Base-by-base conservation (phyloP, 495 filamentous ascomycete species). In the Podospora appendiculata region DNA sequence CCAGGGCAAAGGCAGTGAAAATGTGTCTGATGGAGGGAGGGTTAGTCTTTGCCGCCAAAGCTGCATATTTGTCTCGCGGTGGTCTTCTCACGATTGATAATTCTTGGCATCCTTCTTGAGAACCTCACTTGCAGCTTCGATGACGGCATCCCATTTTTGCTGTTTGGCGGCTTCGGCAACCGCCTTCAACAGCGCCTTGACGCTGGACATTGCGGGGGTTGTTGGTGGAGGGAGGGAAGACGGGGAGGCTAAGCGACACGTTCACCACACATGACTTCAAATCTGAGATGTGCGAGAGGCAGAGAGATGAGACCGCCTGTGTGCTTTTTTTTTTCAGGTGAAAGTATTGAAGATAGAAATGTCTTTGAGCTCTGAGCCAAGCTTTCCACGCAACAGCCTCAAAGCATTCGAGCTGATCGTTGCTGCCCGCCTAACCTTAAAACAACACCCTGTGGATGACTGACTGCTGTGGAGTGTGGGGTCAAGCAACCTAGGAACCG, bases 171-270 rank as follows among this genome's bases (percentile, higher is more conserved):
- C 85, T 45, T 82, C 76, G 62, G 86, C 87, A 51, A 90, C 87
- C 50, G 87, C 84, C 69, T 95, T 97, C 51, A 97, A 75, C 56
- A 84, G 78, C 50, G 86, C 78, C 71, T 95, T 98, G 66, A 73
- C 76, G 61, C 55, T 68, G 47, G 75, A 73, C 75, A 79, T 79
- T 50, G 43, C 64, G 64, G 60, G 8, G 45, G 36, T 45, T 35
- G 41, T 36, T 41, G 35, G 18, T 4, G 14, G 35, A 42, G 43
- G 18, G 19, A 34, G n/a, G 25, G 2, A 25, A 25, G 13, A 47
- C 8, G 36, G n/a, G 45, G 36, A 53, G 45, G 36, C 19, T 53
- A 14, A 33, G 34, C n/a, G 7, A 8, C 38, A 40, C 11, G 38
- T 11, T 11, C 10, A 40, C 10, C 25, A 25, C 25, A 25, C 25